Evolutionary conservation across 2,329 filamentous ascomycete species (phyloP), one percentile per base, ranked within the genome.

Genomic region (Fusarium sp.): DNA sequence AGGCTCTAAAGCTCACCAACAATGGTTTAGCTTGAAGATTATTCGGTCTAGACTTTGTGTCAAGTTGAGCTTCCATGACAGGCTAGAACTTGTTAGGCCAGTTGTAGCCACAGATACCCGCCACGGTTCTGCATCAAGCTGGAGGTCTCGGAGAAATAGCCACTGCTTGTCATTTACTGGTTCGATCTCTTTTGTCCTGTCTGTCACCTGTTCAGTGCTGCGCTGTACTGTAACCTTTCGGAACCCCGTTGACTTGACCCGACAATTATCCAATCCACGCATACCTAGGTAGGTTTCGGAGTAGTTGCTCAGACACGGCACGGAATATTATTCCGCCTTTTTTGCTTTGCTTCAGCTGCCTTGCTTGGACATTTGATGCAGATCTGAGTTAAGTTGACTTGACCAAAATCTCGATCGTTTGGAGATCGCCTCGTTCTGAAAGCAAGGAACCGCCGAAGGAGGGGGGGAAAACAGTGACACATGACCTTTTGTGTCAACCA

Each of bases 391-490:
- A 23, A 6, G 23, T 23, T 23, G 23, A 23, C 23, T 23, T 11
- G 44, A 46, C 31, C 38, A 20, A 41, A 36, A 69, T 69, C 67
- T 70, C 66, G 67, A 70, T 70, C 62, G 42, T 44, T 42, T 31
- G n/a, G 30, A 28, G 67, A 67, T 70, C 67, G 34, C 13, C 53
- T 52, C 31, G 26, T 55, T 18, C 18, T 30, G 30, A 30, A 42
- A n/a, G 33, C 33, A 49, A 41, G 41, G 38, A 42, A 42, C 40
- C 46, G 37, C 44, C 30, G 47, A 20, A 30, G 31, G 30, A 30
- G 30, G 30, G 30, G 30, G 30, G 30, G 44, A 11, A 36, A 30
- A 37, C 47, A 40, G 52, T 34, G 15, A 36, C 60, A 44, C 62
- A 42, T 54, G 62, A 66, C 33, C 37, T 45, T 47, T 8, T 10